Evolutionary conservation across 2,329 filamentous ascomycete species (phyloP).

Genomic region (Fusarium sp.): DNA sequence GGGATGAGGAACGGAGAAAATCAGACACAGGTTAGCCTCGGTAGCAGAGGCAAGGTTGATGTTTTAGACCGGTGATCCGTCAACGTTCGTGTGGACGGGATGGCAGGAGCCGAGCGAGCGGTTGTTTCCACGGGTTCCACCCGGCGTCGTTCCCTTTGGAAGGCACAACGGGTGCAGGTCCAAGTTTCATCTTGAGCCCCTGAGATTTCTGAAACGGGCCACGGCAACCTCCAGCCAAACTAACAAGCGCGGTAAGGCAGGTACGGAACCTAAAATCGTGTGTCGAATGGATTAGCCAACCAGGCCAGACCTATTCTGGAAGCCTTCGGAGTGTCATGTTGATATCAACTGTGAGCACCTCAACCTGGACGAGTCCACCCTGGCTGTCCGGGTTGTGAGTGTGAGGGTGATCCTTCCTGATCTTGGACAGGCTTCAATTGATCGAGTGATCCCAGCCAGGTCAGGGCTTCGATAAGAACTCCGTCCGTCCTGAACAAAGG

Average conservation of each 20-base stretch:
- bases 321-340: conserved; percentile 15
- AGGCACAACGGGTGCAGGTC: conserved; percentile 11
- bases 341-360: background rate
- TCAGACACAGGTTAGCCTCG: conserved; percentile 11
- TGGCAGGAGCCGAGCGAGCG: conserved; percentile 13
- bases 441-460: background rate
- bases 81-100: conserved; percentile 9
- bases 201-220: conserved; percentile 39
- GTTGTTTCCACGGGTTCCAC: conserved; percentile 28
- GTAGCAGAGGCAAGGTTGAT: conserved; percentile 10
- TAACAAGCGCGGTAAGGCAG: conserved; percentile 12
- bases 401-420: conserved; percentile 21
- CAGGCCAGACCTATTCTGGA: conserved; percentile 11
- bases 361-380: background rate
- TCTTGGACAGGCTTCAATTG: background rate
- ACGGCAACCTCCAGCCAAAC: background rate
- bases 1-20: conserved; percentile 2
- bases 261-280: conserved; percentile 11
- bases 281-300: background rate
- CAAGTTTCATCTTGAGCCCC: conserved; percentile 37
- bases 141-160: conserved; percentile 5
- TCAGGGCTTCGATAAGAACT: background rate
- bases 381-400: conserved; percentile 8
- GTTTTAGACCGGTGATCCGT: conserved; percentile 25
- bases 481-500: background rate